A percentile compares a stretch with the other conserved stretches of the same genome.
Evolutionary conservation across 306 rosid genomes (phyloP).

Genomic region (Lathyrus sativus): DNA sequence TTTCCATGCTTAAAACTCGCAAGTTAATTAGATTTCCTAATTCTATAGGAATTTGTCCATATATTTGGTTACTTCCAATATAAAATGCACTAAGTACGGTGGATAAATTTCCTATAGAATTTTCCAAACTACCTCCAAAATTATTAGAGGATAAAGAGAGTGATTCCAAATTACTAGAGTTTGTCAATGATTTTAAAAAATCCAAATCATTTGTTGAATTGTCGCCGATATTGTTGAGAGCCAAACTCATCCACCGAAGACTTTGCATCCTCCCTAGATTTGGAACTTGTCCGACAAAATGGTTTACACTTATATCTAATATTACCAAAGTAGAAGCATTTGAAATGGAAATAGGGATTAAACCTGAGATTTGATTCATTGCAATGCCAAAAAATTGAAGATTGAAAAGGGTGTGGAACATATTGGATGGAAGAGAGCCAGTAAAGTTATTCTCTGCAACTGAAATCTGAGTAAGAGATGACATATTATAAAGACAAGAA

Average conservation of each 20-base stretch:
- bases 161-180: neutral
- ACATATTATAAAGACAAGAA: constrained; percentile 9
- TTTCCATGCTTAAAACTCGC: neutral
- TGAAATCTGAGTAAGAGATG: neutral
- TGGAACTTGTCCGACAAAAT: constrained; percentile 10
- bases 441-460: neutral
- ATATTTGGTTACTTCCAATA: neutral
- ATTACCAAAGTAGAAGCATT: neutral
- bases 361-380: neutral
- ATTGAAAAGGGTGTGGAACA: neutral
- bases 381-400: neutral
- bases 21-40: neutral
- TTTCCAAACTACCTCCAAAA: neutral
- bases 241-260: neutral
- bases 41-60: neutral
- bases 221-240: neutral
- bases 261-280: neutral
- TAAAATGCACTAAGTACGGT: neutral
- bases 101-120: neutral
- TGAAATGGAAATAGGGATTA: neutral
- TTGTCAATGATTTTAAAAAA: constrained; percentile 9
- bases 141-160: neutral
- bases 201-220: constrained; percentile 6
- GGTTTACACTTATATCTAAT: neutral
- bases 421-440: neutral